A percentile compares a stretch with the other conserved stretches of the same genome.
Conservation (phyloP, 2,329 filamentous ascomycete species). For the Venturia oleaginea region DNA sequence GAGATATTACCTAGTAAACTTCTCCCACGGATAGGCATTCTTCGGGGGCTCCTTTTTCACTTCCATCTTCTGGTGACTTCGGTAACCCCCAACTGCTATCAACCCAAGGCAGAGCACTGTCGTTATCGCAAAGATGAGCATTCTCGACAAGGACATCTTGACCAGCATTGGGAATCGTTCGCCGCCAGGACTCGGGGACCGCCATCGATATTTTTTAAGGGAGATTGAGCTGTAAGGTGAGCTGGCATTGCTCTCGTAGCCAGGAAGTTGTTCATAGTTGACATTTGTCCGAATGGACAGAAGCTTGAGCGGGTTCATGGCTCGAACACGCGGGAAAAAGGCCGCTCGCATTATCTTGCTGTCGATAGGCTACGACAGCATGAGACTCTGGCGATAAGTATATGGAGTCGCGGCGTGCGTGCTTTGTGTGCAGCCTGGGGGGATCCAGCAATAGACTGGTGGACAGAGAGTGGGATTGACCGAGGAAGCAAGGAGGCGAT, state of each 20-base stretch:
- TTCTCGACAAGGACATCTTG: conserved; percentile 32
- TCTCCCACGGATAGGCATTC: conserved; percentile 36
- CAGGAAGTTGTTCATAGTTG: conserved; percentile 38
- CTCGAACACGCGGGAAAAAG: conserved; percentile 23
- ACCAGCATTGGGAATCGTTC: conserved; percentile 18
- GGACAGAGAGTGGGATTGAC: neutral
- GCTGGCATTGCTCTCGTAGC: conserved; percentile 31
- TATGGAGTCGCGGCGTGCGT: conserved; percentile 8
- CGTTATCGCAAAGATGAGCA: conserved; percentile 32
- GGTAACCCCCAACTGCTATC: conserved; percentile 34
- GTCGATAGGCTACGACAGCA: neutral
- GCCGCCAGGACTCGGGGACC: conserved; percentile 26
- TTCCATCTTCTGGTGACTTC: conserved; percentile 26
- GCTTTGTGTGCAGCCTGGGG: neutral
- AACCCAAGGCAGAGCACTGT: conserved; percentile 31
- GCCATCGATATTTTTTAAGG: conserved; percentile 30
- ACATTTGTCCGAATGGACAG: conserved; percentile 32
- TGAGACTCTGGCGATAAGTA: neutral
- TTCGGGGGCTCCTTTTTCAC: conserved; percentile 26
- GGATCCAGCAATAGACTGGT: neutral
- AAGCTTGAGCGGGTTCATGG: conserved; percentile 37
- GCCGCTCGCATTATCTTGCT: conserved; percentile 16
- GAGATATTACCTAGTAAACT: conserved; percentile 31
- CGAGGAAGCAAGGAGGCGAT: neutral
- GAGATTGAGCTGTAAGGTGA: conserved; percentile 29